These are phyloP conservation scores for Lactifluus subvellereus DNA, from an alignment of 768 basidiomycete genomes.

Conservation along the genomic window DNA sequence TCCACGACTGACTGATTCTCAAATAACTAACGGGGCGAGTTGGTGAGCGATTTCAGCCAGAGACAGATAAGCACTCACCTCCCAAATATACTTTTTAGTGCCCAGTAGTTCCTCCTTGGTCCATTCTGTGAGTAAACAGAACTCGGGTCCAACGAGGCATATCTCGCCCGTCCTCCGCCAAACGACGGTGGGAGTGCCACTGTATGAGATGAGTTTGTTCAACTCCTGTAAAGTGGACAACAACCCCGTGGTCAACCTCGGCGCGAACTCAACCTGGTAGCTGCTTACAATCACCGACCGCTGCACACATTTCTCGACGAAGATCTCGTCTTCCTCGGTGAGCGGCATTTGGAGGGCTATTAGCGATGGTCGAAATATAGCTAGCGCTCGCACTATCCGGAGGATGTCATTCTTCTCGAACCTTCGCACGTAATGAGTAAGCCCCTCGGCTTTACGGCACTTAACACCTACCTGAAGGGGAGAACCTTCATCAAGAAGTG, in stretches of 20 bases:
- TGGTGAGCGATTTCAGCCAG: slow-evolving; percentile 1
- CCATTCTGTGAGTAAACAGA: slow-evolving; percentile 92
- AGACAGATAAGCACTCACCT: slow-evolving; percentile 36
- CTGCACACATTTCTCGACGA: slow-evolving; percentile 95
- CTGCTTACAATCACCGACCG: slow-evolving; percentile 74
- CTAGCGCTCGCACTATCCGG: slow-evolving; percentile 88
- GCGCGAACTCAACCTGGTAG: slow-evolving; percentile 4
- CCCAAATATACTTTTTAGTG: slow-evolving; percentile 56
- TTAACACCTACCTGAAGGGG: slow-evolving; percentile 61
- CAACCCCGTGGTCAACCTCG: slow-evolving; percentile 11
- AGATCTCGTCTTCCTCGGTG: slow-evolving; percentile 92
- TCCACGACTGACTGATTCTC: slow-evolving; percentile 94
- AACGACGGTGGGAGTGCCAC: slow-evolving; percentile 94
- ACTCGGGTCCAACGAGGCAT: slow-evolving; percentile 93
- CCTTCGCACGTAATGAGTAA: slow-evolving; percentile 34
- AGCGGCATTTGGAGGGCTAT: slow-evolving; percentile 98
- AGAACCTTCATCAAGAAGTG: slow-evolving; percentile 96
- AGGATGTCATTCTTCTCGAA: slow-evolving; percentile 97
- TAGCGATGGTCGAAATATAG: slow-evolving; percentile 92
- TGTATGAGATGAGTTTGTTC: slow-evolving; percentile 94
- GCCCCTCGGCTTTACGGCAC: too few relatives aligned
- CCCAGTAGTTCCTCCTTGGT: slow-evolving; percentile 72
- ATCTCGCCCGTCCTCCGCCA: slow-evolving; percentile 99
- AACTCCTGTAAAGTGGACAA: slow-evolving; percentile 57
- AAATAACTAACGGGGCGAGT: slow-evolving; percentile 55